Evolutionary conservation across 495 filamentous ascomycete species (phyloP), one percentile per base, ranked within the genome.

Genomic region (Neurospora intermedia): DNA sequence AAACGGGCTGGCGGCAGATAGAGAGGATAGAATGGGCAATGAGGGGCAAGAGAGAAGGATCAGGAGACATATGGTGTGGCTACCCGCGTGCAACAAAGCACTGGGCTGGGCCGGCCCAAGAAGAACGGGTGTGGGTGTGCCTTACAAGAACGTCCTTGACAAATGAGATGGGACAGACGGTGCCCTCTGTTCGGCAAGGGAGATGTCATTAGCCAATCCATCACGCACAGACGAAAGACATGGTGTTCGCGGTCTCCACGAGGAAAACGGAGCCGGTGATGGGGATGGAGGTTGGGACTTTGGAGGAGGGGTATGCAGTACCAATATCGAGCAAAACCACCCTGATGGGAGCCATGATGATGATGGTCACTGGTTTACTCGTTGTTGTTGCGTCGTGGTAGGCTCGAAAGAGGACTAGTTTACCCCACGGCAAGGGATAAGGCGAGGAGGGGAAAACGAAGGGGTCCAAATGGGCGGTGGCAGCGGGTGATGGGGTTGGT

Each of bases 71-170:
- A 27, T 66, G 54, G 54, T 66, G 54, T 35, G 54, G 54, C 27
- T 66, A 66, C 54, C 27, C 54, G 54, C 54, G 35, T 66, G 27
- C 54, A 66, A 66, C 54, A 66, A 38, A 66, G 54, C 54, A 35
- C 27, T 66, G 54, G 27, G 54, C 54, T 66, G 54, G 54, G 54
- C 54, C 54, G 15, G 54, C 7, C 54, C 54, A 66, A 66, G 54
- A 27, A 62, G 54, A 16, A 62, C 5, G 54, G 23, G 54, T 62
- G 23, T 20, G 10, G 11, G 54, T 66, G 45, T 74, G 77, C 77
- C 89, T 86, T 85, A 91, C 89, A 81, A 91, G 82, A 73, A 88
- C 86, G 76, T 91, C 88, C 81, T 91, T 91, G 81, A 92, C 90
- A 80, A 92, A 92, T 77, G 87, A 88, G 76, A 92, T 91, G 77